phyloP scores from a whole-genome alignment of 306 rosid genomes.

The Fagus sylvatica region DNA sequence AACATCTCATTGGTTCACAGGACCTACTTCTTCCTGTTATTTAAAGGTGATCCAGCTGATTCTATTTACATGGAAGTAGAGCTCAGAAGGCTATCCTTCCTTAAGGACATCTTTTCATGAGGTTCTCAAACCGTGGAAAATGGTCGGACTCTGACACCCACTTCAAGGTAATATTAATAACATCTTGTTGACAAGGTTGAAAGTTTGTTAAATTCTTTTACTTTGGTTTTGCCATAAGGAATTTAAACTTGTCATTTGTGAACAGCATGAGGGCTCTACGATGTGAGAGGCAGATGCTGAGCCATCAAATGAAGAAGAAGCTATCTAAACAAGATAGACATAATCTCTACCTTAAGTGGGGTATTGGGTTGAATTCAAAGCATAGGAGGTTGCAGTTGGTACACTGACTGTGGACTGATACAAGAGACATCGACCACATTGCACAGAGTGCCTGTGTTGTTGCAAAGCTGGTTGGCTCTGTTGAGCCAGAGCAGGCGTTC shows the following conservation, averaged over 20 bases:
- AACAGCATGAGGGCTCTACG: conserved; percentile 58
- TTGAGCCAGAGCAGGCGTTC: conserved; percentile 77
- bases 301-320: conserved; percentile 71
- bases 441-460: conserved; percentile 76
- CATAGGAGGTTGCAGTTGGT: conserved; percentile 70
- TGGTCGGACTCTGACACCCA: conserved; percentile 53
- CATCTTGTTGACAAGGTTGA: not conserved
- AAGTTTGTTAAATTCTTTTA: not conserved
- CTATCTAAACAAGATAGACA: conserved; percentile 62
- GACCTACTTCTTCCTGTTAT: conserved; percentile 86
- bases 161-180: conserved; percentile 52
- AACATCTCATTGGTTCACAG: conserved; percentile 89
- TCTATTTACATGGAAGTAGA: conserved; percentile 91
- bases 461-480: conserved; percentile 71
- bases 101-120: conserved; percentile 55
- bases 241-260: conserved; percentile 15
- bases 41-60: conserved; percentile 79
- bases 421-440: conserved; percentile 60
- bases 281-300: conserved; percentile 79
- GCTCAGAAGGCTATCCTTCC: conserved; percentile 72
- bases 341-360: conserved; percentile 71
- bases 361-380: conserved; percentile 56
- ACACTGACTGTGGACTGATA: conserved; percentile 60
- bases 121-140: conserved; percentile 58
- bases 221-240: not conserved